Percentiles rank a stretch among this genome's conserved stretches.
These are phyloP conservation scores for Oryza glaberrima DNA, from an alignment of 176 grass and related monocot species.

Conservation along the genomic window DNA sequence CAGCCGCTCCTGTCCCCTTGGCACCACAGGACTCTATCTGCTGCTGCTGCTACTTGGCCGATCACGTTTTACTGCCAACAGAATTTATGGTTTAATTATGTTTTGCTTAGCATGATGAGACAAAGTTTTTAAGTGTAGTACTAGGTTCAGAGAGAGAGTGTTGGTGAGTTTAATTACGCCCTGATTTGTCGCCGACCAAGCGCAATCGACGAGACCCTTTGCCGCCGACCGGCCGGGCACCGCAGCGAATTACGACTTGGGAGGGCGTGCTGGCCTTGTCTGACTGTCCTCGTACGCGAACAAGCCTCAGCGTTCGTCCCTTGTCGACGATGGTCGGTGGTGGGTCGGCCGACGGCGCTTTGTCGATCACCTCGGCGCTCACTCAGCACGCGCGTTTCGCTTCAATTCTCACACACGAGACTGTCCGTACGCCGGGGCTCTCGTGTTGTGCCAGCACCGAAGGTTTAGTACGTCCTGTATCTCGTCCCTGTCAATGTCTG, in stretches of 20 bases:
- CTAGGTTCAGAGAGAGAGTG: background rate
- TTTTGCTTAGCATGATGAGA: too few relatives aligned
- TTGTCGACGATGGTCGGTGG: background rate
- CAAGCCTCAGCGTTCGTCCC: background rate
- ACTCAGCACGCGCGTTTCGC: background rate
- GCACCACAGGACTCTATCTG: background rate
- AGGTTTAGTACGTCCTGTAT: background rate
- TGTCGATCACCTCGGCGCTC: background rate
- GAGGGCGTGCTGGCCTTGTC: background rate
- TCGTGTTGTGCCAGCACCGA: background rate
- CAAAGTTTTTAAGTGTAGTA: background rate
- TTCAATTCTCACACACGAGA: background rate
- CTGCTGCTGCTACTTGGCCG: background rate
- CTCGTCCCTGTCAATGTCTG: background rate
- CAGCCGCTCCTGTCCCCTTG: background rate
- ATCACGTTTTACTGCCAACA: background rate
- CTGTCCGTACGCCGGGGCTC: too few relatives aligned
- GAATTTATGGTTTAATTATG: too few relatives aligned
- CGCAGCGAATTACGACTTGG: background rate
- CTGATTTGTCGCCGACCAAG: constrained; percentile 5
- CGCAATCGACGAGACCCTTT: constrained; percentile 26
- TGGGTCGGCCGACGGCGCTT: background rate
- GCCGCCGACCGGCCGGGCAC: constrained; percentile 2
- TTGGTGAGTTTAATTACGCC: background rate
- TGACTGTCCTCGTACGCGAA: constrained; percentile 25